Evolutionary conservation across 495 filamentous ascomycete species (phyloP).

Genomic region (Trichoderma reesei): DNA sequence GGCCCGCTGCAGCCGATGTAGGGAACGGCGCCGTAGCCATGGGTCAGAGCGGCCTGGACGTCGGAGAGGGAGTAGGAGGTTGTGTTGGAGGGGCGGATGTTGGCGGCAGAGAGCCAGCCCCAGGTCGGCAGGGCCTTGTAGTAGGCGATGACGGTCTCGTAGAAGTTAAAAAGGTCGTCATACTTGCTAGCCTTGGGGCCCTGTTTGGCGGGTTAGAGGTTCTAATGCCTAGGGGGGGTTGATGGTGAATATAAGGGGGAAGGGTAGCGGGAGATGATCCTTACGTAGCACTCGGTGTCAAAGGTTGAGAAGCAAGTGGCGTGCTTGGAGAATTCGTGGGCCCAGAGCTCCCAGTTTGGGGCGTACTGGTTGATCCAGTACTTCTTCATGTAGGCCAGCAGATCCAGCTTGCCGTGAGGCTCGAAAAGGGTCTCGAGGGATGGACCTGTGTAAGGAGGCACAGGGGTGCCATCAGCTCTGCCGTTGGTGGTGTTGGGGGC

Average conservation of each 20-base stretch:
- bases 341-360: constrained; percentile 41
- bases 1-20: constrained; percentile 41
- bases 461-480: constrained; percentile 28
- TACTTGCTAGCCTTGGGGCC: constrained; percentile 31
- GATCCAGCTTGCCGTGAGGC: constrained; percentile 34
- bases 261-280: background rate
- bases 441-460: constrained; percentile 35
- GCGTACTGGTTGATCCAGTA: constrained; percentile 36
- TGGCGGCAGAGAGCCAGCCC: constrained; percentile 28
- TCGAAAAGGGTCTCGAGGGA: constrained; percentile 35
- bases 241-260: background rate
- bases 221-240: background rate
- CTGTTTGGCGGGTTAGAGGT: background rate
- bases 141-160: constrained; percentile 29
- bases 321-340: constrained; percentile 47
- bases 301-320: constrained; percentile 46
- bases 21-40: constrained; percentile 31
- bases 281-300: constrained; percentile 36
- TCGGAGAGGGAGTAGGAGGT: constrained; percentile 30
- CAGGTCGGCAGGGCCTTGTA: constrained; percentile 36
- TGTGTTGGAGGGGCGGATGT: constrained; percentile 26
- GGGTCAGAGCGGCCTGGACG: constrained; percentile 28
- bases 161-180: constrained; percentile 40
- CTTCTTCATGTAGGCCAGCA: constrained; percentile 42
- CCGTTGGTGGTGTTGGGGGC: constrained; percentile 43